phyloP scores from a whole-genome alignment of 305 asterid species.

The Fraxinus nigra region DNA sequence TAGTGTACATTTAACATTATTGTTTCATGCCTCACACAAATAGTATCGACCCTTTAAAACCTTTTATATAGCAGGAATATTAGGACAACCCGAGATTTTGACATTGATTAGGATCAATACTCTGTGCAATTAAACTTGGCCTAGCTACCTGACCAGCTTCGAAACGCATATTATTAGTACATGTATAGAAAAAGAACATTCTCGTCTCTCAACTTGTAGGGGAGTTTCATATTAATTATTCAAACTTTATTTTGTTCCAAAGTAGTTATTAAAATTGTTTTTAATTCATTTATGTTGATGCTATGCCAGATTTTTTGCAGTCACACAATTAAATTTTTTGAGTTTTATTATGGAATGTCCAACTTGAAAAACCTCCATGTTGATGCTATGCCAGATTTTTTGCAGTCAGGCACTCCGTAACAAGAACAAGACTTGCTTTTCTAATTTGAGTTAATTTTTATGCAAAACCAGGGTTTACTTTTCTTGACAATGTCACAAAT shows the following conservation, averaged over 20 bases:
- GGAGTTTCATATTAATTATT: not conserved
- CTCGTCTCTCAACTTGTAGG: not conserved
- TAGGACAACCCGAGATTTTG: not conserved
- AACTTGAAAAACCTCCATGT: not conserved
- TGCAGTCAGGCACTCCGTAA: not conserved
- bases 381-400: not conserved
- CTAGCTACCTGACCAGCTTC: not conserved
- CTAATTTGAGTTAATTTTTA: not conserved
- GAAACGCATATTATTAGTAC: not conserved
- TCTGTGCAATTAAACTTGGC: not conserved
- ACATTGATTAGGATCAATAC: not conserved
- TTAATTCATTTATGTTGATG: not conserved
- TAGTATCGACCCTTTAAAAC: not conserved
- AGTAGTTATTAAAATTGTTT: not conserved
- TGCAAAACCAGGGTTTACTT: conserved; percentile 59
- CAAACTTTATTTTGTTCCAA: not conserved
- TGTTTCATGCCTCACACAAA: not conserved
- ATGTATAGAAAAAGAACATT: not conserved
- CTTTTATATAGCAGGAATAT: not conserved
- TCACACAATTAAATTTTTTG: not conserved
- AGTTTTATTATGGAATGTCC: not conserved
- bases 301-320: not conserved
- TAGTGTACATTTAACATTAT: not conserved
- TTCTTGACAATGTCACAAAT: conserved; percentile 66
- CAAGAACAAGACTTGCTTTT: not conserved